These are phyloP conservation scores for Phytophthora crassamura DNA, from an alignment of 352 stramenopile species.

Conservation along the genomic window DNA sequence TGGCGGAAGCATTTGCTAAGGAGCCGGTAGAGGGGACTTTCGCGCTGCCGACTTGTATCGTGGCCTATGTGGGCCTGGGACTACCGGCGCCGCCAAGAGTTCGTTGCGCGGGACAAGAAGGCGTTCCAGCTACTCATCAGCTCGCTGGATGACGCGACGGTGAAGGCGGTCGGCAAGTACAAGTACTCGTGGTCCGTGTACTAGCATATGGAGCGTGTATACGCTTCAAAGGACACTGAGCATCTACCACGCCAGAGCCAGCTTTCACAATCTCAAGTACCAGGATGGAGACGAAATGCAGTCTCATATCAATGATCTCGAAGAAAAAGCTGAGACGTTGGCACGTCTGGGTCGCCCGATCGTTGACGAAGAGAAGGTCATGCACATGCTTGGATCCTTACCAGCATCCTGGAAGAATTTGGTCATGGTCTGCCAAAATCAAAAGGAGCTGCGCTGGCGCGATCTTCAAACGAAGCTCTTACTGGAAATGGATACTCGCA, in stretches of 20 bases:
- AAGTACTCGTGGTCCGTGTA: constrained; percentile 11
- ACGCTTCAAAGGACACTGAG: constrained; percentile 12
- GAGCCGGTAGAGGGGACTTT: constrained; percentile 33
- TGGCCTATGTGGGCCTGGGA: constrained; percentile 55
- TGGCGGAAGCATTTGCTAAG: constrained; percentile 57
- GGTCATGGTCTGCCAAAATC: constrained; percentile 15
- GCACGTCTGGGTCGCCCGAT: constrained; percentile 3
- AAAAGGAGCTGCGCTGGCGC: background rate
- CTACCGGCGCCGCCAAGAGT: background rate
- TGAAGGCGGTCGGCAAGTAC: constrained; percentile 21
- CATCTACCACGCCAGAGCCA: constrained; percentile 1
- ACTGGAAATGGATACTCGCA: background rate
- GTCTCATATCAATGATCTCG: constrained; percentile 7
- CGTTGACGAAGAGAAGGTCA: constrained; percentile 15
- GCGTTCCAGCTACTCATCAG: constrained; percentile 19
- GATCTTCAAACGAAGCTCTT: constrained; percentile 1
- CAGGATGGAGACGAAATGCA: constrained; percentile 21
- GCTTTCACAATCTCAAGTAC: constrained; percentile 13
- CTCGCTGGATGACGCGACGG: constrained; percentile 18
- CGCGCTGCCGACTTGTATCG: constrained; percentile 60
- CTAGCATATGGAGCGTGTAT: constrained; percentile 13
- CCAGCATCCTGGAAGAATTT: constrained; percentile 13
- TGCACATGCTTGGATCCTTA: constrained; percentile 14
- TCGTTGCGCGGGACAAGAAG: no score
- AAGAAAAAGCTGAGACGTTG: no score